Base-by-base conservation (phyloP, 1,139 yeast genomes). In the Zygosaccharomyces pseudobailii region DNA sequence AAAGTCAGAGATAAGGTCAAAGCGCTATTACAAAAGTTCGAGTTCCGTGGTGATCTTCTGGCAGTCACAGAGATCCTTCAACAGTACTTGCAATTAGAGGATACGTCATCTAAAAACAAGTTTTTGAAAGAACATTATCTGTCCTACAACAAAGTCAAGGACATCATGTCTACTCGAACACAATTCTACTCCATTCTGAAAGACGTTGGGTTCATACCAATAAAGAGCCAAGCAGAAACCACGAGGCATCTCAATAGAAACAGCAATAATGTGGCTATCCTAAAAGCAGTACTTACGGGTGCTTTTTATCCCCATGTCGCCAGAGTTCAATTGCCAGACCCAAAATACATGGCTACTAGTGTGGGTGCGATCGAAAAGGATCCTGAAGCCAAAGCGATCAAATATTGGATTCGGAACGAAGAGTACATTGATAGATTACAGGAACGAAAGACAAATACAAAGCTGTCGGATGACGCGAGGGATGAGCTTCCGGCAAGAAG, bases 361-460 rank as follows among this genome's bases (percentile, higher is more conserved):
- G 76, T 82, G 2, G 98, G 98, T 30, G 77, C 97, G 0, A 74
- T 92, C 42, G 92, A 87, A 47, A 75, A 81, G 30, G 96, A 89
- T 56, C 87, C 90, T 0, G 97, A 90, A 60, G 87, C 92, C 1
- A 78, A 74, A 50, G 72, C 75, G 48, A 84, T 86, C 50, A 84
- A 82, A 60, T 80, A 81, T 51, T 90, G 88, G 87, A 74, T 84
- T 43, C 69, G 84, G 58, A 82, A 81, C 58, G 84, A 79, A 46
- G 71, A 71, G 42, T 78, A 67, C 41, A 62, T 68, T 42, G 66
- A 69, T 10, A 53, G 59, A n/a, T 25, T 69, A 3, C 48, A 53
- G 33, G 49, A 51, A 4, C n/a, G 45, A 9, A 32, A 42, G 9
- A 10, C 13, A 9, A 47, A 47, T 6, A 34, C 48, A 4, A 43